Conservation (phyloP, 176 grass and related monocot species). For the Cenchrus fungigraminus region DNA sequence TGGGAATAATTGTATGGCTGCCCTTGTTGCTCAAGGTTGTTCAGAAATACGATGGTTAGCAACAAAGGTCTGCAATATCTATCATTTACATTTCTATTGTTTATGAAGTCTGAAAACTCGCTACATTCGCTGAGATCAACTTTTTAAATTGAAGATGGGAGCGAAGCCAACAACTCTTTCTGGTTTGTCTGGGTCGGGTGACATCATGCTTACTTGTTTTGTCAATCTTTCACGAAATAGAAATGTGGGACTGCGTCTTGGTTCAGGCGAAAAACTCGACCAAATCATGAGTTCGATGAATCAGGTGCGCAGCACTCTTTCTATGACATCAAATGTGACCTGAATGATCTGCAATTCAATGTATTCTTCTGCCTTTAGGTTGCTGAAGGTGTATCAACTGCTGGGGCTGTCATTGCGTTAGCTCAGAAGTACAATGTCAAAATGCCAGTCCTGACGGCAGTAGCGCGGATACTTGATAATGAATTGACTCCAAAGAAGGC, state of each 20-base stretch:
- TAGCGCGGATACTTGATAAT: constrained; percentile 92
- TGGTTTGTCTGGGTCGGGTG: constrained; percentile 93
- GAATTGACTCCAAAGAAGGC: constrained; percentile 87
- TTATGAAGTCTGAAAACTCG: background rate
- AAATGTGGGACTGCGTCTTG: constrained; percentile 87
- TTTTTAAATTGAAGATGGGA: constrained; percentile 76
- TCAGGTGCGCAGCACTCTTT: constrained; percentile 58
- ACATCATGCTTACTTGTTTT: constrained; percentile 99
- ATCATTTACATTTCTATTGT: constrained; percentile 1
- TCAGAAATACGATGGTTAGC: constrained; percentile 97
- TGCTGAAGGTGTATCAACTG: constrained; percentile 95
- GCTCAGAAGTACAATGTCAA: constrained; percentile 96
- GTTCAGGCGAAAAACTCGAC: constrained; percentile 86
- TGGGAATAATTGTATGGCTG: constrained; percentile 98
- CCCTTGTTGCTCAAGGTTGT: constrained; percentile 94
- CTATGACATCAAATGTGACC: background rate
- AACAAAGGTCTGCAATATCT: constrained; percentile 67
- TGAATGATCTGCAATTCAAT: constrained; percentile 24
- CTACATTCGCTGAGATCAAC: background rate
- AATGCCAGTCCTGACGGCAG: constrained; percentile 92
- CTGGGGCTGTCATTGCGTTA: constrained; percentile 90
- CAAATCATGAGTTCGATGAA: constrained; percentile 85
- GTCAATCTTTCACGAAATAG: constrained; percentile 93
- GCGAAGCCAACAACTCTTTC: constrained; percentile 85
- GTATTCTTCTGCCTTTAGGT: constrained; percentile 52